Base-by-base conservation (phyloP, 805 yeast genomes). In the Metschnikowia hibisci region DNA sequence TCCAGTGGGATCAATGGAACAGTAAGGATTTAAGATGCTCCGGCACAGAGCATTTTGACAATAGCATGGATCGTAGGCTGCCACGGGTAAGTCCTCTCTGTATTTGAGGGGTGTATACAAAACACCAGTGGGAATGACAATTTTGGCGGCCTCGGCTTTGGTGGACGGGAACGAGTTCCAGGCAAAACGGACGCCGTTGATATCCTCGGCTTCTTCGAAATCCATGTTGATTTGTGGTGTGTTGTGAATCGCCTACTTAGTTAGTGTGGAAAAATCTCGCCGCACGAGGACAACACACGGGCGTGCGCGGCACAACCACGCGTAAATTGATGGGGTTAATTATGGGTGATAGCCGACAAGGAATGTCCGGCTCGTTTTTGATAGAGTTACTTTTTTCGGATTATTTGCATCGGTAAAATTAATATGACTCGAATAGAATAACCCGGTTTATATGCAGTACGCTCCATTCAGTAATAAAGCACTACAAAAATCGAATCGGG, bases 61-160 rank as follows among this genome's bases (percentile, higher is more conserved):
- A 33, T 79, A 67, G 40, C 82, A 81, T 10, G 97, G 97, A 62
- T 90, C 96, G 64, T 89, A 88, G 55, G 78, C 78, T 44, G 91
- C 88, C 41, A 86, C 67, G 13, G 87, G 83, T 49, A 88, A 71
- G 50, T 83, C 89, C 46, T 83, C 84, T 52, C 86, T 78, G 45
- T 79, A 80, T 57, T 87, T 81, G 55, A 93, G 76, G 7, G 99
- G 99, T n/a, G 97, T 90, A 72, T 89, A 93, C 49, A 93, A 69
- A 43, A 96, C 84, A 32, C 97, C 96, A 29, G 93, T 82, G 10
- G 99, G 99, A 26, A 93, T 90, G 14, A 91, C 95, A 58, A 89
- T 84, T 54, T 93, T 84, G 56, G 83, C 82, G 14, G 96, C 93
- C 64, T 93, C 98, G 32, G 81, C 79, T 54, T 89, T 81, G 30